Conservation (phyloP, 2,329 filamentous ascomycete genomes). For the Tolypocladium tundrense region DNA sequence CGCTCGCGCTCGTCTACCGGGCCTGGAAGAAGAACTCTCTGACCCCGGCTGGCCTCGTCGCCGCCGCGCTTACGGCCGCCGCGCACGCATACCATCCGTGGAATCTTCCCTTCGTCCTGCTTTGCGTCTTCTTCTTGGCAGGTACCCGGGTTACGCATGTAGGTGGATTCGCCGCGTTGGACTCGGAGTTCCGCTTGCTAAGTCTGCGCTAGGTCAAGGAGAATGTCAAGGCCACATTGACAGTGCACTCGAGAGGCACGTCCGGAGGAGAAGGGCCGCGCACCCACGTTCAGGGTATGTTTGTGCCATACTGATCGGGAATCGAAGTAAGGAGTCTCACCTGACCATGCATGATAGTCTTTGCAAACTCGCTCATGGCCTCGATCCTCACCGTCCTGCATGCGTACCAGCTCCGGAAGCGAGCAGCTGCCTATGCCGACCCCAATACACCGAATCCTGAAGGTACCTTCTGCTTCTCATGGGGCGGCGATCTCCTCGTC, state of each 20-base stretch:
- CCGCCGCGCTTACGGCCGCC: constrained; percentile 61
- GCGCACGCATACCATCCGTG: constrained; percentile 88
- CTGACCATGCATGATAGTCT: constrained; percentile 34
- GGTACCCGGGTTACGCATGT: constrained; percentile 80
- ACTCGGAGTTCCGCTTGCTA: neutral
- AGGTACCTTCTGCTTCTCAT: constrained; percentile 44
- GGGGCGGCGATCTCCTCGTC: constrained; percentile 52
- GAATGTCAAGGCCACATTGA: constrained; percentile 71
- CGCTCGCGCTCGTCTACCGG: constrained; percentile 51
- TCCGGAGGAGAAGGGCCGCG: constrained; percentile 72
- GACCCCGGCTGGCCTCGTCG: constrained; percentile 63
- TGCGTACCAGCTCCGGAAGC: constrained; percentile 45
- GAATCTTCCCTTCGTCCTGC: constrained; percentile 78
- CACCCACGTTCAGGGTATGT: constrained; percentile 65
- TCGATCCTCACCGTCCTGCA: constrained; percentile 53
- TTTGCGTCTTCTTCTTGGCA: constrained; percentile 77
- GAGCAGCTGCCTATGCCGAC: constrained; percentile 28
- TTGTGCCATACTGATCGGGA: neutral
- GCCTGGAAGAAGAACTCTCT: constrained; percentile 66
- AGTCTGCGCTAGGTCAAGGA: constrained; percentile 62
- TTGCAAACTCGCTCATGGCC: constrained; percentile 78
- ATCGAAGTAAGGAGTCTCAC: neutral
- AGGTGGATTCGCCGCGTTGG: constrained; percentile 3
- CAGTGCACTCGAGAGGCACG: constrained; percentile 62
- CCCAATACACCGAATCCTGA: constrained; percentile 18